These are phyloP conservation scores for Domatiomyces globalis DNA, from an alignment of 2,329 filamentous ascomycete genomes.

Conservation along the genomic window DNA sequence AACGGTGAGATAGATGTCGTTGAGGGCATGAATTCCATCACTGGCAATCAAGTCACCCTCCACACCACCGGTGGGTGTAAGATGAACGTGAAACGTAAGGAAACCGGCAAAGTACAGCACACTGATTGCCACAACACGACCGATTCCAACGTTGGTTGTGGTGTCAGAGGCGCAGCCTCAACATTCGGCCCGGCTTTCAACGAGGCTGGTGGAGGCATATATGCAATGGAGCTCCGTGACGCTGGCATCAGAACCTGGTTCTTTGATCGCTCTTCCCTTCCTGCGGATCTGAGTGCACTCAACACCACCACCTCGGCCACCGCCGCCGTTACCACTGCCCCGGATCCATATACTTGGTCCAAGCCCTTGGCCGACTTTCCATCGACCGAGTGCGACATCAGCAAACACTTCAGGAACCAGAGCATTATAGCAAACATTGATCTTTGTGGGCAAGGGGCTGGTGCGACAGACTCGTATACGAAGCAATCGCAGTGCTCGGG, in stretches of 20 bases:
- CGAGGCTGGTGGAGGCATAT: slow-evolving; percentile 43
- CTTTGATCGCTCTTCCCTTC: slow-evolving; percentile 32
- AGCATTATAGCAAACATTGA: slow-evolving; percentile 54
- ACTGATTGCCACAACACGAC: slow-evolving; percentile 34
- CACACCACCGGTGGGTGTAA: slow-evolving; percentile 33
- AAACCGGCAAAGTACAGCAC: slow-evolving; percentile 36
- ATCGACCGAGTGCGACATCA: slow-evolving; percentile 45
- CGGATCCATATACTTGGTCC: slow-evolving; percentile 34
- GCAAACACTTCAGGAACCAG: slow-evolving; percentile 47
- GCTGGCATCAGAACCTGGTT: slow-evolving; percentile 57
- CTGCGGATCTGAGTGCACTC: slow-evolving; percentile 27
- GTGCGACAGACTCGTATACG: slow-evolving; percentile 33
- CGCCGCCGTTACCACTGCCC: slow-evolving; percentile 35
- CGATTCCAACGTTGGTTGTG: slow-evolving; percentile 24
- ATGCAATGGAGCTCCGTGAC: slow-evolving; percentile 62
- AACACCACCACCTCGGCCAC: slow-evolving; percentile 18
- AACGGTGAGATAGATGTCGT: slow-evolving; percentile 39
- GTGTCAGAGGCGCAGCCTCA: slow-evolving; percentile 25
- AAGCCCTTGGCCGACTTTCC: slow-evolving; percentile 39
- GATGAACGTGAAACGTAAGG: slow-evolving; percentile 23
- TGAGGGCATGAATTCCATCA: slow-evolving; percentile 35
- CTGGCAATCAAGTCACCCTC: slow-evolving; percentile 31
- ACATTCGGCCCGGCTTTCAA: slow-evolving; percentile 43
- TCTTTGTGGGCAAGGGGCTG: slow-evolving; percentile 45
- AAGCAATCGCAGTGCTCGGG: slow-evolving; percentile 34